Evolutionary conservation across 1,284 basidiomycete genomes (phyloP), one percentile per base, ranked within the genome.

Genomic region (Xerocomus nothofagi): DNA sequence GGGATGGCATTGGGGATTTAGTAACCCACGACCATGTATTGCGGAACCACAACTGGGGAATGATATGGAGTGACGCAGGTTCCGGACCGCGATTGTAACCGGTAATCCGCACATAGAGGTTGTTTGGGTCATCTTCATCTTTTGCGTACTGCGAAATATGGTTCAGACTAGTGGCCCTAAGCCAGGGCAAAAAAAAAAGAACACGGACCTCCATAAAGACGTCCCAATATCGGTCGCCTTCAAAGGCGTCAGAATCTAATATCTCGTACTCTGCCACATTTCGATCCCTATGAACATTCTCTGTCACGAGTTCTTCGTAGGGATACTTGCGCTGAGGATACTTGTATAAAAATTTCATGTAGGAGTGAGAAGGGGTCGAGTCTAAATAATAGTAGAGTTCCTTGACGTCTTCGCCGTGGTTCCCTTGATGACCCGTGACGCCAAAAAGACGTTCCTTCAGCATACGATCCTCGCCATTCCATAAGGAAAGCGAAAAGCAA

Each of bases 311-410:
- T 58, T 97, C 81, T 66, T 98, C 93, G 72, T 99, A 99, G 1
- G 96, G 96, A 72, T 82, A 99, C 39, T 80, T 77, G 57, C 83
- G 77, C 71, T 99, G 96, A 14, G 96, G 95, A 63, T 98, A 98
- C 71, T 98, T 98, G 84, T 98, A 98, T 52, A 98, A 75, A 72
- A 90, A 96, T 73, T 98, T 99, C 96, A 98, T 98, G 80, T 98
- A 99, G 27, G 93, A 96, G 69, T 99, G 96, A 1, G 95, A 98
- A 18, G 96, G 96, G 0, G 96, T 97, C 45, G 92, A 97, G 72
- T 98, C 96, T 58, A 99, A 83, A 71, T 99, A 98, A 69, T 95
- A 99, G 72, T 98, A 98, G 26, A 98, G 76, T 67, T 99, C 96
- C 73, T 98, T 98, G 74, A 95, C 93, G 68, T 99, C 96, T 72